Base-by-base conservation (phyloP, 2,329 filamentous ascomycete species). In the Myriosclerotinia duriaeana region DNA sequence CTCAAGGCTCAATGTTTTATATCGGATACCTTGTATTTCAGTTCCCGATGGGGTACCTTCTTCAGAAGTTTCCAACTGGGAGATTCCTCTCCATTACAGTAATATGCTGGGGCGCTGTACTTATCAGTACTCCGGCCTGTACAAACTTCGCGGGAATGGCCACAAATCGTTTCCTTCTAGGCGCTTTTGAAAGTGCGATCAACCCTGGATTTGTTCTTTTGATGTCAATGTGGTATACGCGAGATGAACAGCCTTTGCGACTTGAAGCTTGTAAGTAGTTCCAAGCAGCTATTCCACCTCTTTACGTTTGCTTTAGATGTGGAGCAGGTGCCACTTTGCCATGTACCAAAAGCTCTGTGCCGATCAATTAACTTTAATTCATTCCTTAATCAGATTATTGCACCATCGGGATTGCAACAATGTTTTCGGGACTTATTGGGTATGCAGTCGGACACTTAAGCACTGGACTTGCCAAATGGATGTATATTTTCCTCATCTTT, bases 1-100 rank as follows among this genome's bases (percentile, higher is more conserved):
- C 79, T 79, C 53, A 50, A 56, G 76, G 77, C 0, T 78, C 76
- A 71, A 74, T 81, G 22, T 70, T 72, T 46, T 72, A 72, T 56
- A 63, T 77, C 48, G 67, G 67, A 59, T 58, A 67, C 48, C 69
- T 71, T 1, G 70, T 69, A 6, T 70, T 71, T 40, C 72, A 76
- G 53, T 71, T 74, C 36, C 74, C 74, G 2, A 65, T 60, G n/a
- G 67, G 72, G 6, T 74, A 73, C 44, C 55, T 69, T 30, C 56
- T 66, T 5, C 66, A 69, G 26, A 44, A 54, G 22, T 72, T 78
- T 54, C 77, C 77, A 34, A 68, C 60, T 12, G 67, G 67, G 5
- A 46, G 53, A 15, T 63, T 68, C 20, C 60, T 69, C 14, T 69
- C 66, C 34, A 26, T 58, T 5, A 65, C 56, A n/a, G 66, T 69